Base-by-base conservation (phyloP, 2,329 filamentous ascomycete species). In the Phialemoniopsis sp. region DNA sequence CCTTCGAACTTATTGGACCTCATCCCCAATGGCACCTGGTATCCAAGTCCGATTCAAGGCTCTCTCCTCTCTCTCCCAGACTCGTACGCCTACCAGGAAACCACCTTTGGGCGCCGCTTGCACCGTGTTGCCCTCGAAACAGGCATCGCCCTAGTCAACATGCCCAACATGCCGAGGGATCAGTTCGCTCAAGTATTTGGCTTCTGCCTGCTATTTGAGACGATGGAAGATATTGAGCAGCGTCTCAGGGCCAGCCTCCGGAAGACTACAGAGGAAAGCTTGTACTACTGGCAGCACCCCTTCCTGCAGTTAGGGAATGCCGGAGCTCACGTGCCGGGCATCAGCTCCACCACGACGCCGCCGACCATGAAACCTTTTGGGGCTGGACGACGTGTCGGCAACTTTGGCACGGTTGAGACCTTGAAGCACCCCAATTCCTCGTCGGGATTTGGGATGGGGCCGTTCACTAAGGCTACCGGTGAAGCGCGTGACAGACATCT, bases 31-130 rank as follows among this genome's bases (percentile, higher is more conserved):
- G 10, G 21, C 6, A 10, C 21, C 21, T 26, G 21, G 21, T 10
- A 26, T 10, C 21, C 21, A 6, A 6, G 6, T 10, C 21, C 21
- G 6, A 6, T 26, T 10, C 21, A 26, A 26, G 21, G 10, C 7
- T 46, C 59, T 1, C 55, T 74, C 13, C 60, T 67, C 2, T 46
- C 64, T 1, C 73, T 77, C 1, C 64, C 57, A 17, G 21, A 10
- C 21, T 80, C 78, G 0, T 82, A 82, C 54, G 71, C 78, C 9
- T 73, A 76, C 41, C 68, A 78, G 18, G 86, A 90, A 56, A 64
- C 68, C 2, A 81, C 74, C 2, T 90, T 94, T 49, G 80, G 80
- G 9, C 78, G 86, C 8, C 74, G 84, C 5, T 65, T 94, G 5
- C 84, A 87, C 36, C 77, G 87, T 32, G 70, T 70, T 38, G 71